These are phyloP conservation scores for Cyamopsis tetragonoloba DNA, from an alignment of 306 rosid genomes.

Conservation along the genomic window DNA sequence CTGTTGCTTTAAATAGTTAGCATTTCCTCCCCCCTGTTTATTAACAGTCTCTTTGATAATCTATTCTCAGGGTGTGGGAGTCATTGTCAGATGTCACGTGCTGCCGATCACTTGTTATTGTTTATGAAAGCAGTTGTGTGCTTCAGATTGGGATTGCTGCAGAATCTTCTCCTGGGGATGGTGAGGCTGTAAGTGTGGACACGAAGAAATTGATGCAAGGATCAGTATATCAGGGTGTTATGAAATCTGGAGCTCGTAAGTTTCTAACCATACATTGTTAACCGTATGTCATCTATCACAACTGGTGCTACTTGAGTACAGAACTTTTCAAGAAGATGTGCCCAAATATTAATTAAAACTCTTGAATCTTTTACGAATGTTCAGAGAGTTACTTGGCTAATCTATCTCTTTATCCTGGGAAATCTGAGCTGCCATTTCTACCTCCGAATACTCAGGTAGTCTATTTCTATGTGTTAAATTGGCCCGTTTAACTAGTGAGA, in stretches of 20 bases:
- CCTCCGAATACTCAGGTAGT: slow-evolving; percentile 90
- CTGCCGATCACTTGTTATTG: slow-evolving; percentile 72
- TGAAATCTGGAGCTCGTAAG: slow-evolving; percentile 88
- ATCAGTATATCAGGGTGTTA: slow-evolving; percentile 57
- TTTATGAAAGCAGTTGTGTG: slow-evolving; percentile 59
- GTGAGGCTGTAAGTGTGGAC: slow-evolving; percentile 62
- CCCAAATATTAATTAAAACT: slow-evolving; percentile 7
- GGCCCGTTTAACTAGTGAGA: background rate
- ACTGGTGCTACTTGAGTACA: background rate
- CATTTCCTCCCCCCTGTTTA: background rate
- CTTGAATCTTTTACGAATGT: slow-evolving; percentile 17
- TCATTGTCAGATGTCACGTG: slow-evolving; percentile 64
- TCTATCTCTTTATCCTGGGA: slow-evolving; percentile 88
- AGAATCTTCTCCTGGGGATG: slow-evolving; percentile 43
- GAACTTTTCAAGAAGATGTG: slow-evolving; percentile 13
- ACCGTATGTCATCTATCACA: slow-evolving; percentile 4
- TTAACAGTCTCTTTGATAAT: slow-evolving; percentile 21
- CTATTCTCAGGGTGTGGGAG: slow-evolving; percentile 73
- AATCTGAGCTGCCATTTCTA: slow-evolving; percentile 86
- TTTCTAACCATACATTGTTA: slow-evolving; percentile 20
- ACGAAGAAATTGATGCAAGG: slow-evolving; percentile 66
- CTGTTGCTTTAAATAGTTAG: background rate
- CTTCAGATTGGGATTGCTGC: slow-evolving; percentile 82
- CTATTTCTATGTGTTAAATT: background rate
- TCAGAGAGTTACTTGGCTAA: slow-evolving; percentile 92